Conservation (phyloP, 257 asterid genomes). For the Gentiana macrophylla region DNA sequence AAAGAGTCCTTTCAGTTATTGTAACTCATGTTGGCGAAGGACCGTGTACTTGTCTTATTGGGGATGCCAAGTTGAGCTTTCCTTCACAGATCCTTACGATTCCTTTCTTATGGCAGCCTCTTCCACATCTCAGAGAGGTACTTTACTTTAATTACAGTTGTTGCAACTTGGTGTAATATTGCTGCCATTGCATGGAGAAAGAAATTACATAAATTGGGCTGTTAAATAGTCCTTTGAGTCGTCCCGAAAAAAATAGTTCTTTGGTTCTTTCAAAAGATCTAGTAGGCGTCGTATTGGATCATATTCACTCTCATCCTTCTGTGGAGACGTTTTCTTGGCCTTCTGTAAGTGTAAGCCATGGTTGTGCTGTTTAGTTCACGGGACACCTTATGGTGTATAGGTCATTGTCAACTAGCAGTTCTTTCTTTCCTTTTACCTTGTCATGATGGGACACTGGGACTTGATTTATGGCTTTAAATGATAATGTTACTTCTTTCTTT, state of each 20-base stretch:
- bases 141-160: neutral
- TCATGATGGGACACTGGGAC: constrained; percentile 1
- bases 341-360: too few species aligned
- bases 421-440: neutral
- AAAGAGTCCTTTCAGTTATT: constrained; percentile 45
- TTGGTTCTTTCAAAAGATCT: too few species aligned
- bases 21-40: constrained; percentile 66
- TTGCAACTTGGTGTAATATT: too few species aligned
- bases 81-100: constrained; percentile 76
- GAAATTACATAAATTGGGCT: too few species aligned
- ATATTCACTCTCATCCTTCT: too few species aligned
- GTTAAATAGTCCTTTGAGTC: too few species aligned
- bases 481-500: constrained; percentile 14
- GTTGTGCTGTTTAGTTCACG: too few species aligned
- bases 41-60: constrained; percentile 60
- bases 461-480: neutral
- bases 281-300: too few species aligned
- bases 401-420: neutral
- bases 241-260: too few species aligned
- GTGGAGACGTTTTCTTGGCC: too few species aligned
- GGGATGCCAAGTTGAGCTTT: constrained; percentile 56
- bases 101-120: constrained; percentile 79
- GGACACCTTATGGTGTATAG: too few species aligned
- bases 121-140: constrained; percentile 90
- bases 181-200: too few species aligned